Evolutionary conservation across 1,284 basidiomycete genomes (phyloP), one percentile per base, ranked within the genome.

Genomic region (Veloboletus limbatus): DNA sequence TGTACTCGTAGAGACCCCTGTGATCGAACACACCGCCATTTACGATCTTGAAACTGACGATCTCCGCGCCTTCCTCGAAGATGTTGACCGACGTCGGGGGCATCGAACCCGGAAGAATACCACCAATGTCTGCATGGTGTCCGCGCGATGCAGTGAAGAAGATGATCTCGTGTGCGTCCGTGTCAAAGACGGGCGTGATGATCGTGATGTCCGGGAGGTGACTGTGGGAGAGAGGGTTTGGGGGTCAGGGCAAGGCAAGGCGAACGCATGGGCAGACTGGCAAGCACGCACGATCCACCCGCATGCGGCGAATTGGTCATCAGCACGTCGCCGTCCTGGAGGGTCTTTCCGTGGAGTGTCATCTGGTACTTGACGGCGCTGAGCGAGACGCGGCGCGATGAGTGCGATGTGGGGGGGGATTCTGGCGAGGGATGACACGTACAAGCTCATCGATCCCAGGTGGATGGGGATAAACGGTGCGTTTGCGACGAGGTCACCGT

Each of bases 21-120:
- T 76, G 74, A 62, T 97, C 83, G 63, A 92, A 97, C 4, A 85
- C 68, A 6, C 95, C 94, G 16, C 79, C 77, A 36, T 80, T 73
- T 13, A 99, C 95, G 52, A 98, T 85, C 70, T 97, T 97, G 79
- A 99, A 93, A 59, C 88, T 90, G 52, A 84, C 79, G 49, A 97
- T 92, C 62, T 93, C 81, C 0, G 95, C 95, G 11, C 95, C 95
- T 69, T 99, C 96, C 63, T 99, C 90, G 54, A 87, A 93, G 40
- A 98, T 84, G 49, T 78, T 91, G 47, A 88, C 89, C 21, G 87
- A 91, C 1, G 88, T 94, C 0, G 95, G 92, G 0, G 95, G 95
- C 95, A 98, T 98, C 14, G 90, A 93, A 17, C 83, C 89, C 2
- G 92, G 90, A 6, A 92, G 74, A 54, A 88, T 88, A 0, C 85